Evolutionary conservation across 441 rosid species (phyloP), one percentile per base, ranked within the genome.

Genomic region (Flueggea neowawraea): DNA sequence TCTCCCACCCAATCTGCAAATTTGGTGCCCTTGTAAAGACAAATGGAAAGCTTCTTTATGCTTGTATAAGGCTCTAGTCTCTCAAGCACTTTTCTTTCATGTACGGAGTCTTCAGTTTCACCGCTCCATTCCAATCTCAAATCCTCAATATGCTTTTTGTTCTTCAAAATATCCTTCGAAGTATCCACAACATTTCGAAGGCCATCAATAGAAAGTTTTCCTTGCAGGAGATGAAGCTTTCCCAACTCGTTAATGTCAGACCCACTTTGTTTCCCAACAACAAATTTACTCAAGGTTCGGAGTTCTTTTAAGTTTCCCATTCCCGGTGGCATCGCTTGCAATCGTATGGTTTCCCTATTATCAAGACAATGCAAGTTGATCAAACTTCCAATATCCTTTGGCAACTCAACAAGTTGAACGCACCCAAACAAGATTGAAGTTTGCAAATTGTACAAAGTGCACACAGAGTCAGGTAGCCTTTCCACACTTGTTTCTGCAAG

Each of bases 1-100:
- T 44, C 55, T 57, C 61, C 60, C 15, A 73, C 5, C 76, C 73
- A 73, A 51, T n/a, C n/a, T 0, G 77, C 67, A 60, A 73, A 64
- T 54, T 16, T 13, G 0, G 3, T 16, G 15, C 73, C 70, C 12
- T 60, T 6, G 48, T 69, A 69, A 3, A 0, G 12, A 2, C 3
- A 16, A 17, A 69, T 73, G 31, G 16, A 13, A 6, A 69, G 60
- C n/a, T 39, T 58, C 39, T 62, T 39, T 55, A 73, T 43, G 22
- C 65, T 53, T 16, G 14, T 10, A 32, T 47, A 60, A 43, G 78
- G 78, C 16, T 65, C 64, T 12, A 69, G 55, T 64, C 10, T 39
- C 41, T 73, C 68, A 14, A 73, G 12, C 10, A 73, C 58, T 16
- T 60, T 47, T 53, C 45, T 36, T 31, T 55, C 51, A n/a, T 31